A percentile compares a stretch with the other conserved stretches of the same genome.
Evolutionary conservation across 345 rosid genomes (phyloP).

Genomic region (Lepidium africanum): DNA sequence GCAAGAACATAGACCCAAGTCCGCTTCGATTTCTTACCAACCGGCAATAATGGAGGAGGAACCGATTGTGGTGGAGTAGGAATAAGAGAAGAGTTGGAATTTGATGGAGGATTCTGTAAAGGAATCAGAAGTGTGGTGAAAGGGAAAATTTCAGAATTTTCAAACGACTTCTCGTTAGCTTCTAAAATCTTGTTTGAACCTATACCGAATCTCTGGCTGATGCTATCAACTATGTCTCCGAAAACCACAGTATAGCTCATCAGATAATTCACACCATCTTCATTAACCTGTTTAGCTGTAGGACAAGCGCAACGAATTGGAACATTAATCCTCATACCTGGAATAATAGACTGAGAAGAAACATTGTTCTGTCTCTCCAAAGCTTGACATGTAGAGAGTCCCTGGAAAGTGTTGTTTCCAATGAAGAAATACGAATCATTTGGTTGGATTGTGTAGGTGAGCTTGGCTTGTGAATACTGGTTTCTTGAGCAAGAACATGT

Average conservation of each 20-base stretch:
- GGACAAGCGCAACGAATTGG: conserved; percentile 71
- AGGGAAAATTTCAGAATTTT: conserved; percentile 24
- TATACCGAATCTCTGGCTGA: conserved; percentile 39
- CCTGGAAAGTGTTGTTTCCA: conserved; percentile 59
- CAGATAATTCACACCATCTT: conserved; percentile 34
- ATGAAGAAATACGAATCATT: conserved; percentile 20
- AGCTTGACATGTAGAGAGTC: conserved; percentile 79
- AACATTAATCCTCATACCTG: conserved; percentile 36
- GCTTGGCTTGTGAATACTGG: conserved; percentile 39
- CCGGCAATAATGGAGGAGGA: conserved; percentile 25
- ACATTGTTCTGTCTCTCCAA: conserved; percentile 33
- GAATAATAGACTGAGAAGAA: conserved; percentile 4
- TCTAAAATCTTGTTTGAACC: conserved; percentile 25
- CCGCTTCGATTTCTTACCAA: conserved; percentile 24
- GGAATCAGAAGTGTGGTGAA: conserved; percentile 54
- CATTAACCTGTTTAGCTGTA: conserved; percentile 37
- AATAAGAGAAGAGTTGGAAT: conserved; percentile 31
- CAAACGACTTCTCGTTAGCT: conserved; percentile 35
- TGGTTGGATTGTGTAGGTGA: conserved; percentile 35
- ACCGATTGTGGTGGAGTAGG: conserved; percentile 1
- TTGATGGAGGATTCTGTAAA: conserved; percentile 31
- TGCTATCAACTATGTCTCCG: conserved; percentile 22
- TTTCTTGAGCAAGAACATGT: conserved; percentile 58
- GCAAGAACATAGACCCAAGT: conserved; percentile 53
- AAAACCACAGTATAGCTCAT: conserved; percentile 35